Percentiles rank a stretch among this genome's conserved stretches.
Conservation (phyloP, 108 stramenopile genomes). For the Cyclostephanos tholiformis region DNA sequence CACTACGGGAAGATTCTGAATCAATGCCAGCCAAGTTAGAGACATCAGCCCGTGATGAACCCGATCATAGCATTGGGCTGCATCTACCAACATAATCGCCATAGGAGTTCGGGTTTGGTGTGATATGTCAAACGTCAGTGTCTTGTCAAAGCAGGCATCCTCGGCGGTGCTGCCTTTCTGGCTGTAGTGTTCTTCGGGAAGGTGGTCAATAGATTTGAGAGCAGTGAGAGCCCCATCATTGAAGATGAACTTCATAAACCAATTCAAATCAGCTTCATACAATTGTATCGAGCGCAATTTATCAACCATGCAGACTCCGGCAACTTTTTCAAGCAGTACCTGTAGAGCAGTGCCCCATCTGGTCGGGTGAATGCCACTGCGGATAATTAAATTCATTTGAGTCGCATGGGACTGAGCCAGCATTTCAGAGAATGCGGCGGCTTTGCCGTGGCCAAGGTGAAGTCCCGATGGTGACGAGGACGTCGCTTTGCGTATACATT, state of each 20-base stretch:
- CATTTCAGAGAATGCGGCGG: not conserved
- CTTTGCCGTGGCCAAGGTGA: constrained; percentile 2
- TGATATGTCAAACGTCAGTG: not conserved
- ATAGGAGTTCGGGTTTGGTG: not conserved
- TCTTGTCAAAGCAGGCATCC: not conserved
- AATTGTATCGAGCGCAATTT: not conserved
- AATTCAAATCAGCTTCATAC: not conserved
- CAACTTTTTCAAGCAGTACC: constrained; percentile 7
- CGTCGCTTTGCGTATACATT: not conserved
- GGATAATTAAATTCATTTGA: not conserved
- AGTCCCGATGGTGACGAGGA: not conserved
- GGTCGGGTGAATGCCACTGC: not conserved
- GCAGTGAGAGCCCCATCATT: not conserved
- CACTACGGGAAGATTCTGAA: not conserved
- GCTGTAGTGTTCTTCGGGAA: constrained; percentile 6
- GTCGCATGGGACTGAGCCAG: not conserved
- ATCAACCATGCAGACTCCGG: not conserved
- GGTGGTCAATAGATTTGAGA: not conserved
- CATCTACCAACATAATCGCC: not conserved
- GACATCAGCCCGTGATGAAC: constrained; percentile 1
- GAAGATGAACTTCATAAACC: constrained; percentile 4
- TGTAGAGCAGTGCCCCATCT: not conserved
- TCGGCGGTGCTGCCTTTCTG: not conserved
- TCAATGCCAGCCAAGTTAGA: constrained; percentile 1
- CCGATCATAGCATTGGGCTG: constrained; percentile 2